Percentiles rank a stretch among this genome's conserved stretches.
Evolutionary conservation across 2,329 filamentous ascomycete genomes (phyloP).

Genomic region (Graphiopsis chlorocephala): DNA sequence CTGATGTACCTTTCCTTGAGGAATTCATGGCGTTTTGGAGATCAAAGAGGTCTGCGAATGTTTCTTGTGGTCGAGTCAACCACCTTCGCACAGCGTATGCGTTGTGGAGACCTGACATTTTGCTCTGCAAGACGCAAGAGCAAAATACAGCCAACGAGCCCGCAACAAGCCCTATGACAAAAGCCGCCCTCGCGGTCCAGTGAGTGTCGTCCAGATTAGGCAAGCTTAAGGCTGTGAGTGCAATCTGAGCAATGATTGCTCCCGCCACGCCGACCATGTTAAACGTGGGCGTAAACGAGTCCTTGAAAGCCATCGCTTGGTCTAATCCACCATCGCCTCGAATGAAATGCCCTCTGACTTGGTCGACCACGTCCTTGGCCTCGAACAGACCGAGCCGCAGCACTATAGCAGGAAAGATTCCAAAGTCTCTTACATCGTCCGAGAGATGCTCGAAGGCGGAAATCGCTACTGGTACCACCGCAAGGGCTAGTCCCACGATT

Average conservation of each 20-base stretch:
- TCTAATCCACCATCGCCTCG: neutral
- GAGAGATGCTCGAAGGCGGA: neutral
- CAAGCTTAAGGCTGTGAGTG: neutral
- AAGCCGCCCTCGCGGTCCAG: neutral
- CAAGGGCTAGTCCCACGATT: no score
- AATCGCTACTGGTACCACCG: neutral
- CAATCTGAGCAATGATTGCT: constrained; percentile 10
- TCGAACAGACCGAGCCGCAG: neutral
- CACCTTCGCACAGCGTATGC: neutral
- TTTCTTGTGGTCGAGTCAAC: neutral
- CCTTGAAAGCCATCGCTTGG: neutral
- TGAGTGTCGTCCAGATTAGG: neutral
- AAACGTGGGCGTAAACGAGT: neutral
- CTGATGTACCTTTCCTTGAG: neutral
- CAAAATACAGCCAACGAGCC: neutral
- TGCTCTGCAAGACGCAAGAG: neutral
- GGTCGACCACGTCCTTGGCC: neutral
- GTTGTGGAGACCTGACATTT: neutral
- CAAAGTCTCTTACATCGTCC: neutral
- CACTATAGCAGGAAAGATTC: neutral
- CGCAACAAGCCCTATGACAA: neutral
- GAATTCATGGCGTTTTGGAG: neutral
- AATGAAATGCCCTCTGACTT: neutral
- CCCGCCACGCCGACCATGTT: constrained; percentile 10
- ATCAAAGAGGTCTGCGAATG: neutral